phyloP scores from a whole-genome alignment of 2,329 filamentous ascomycete genomes.

The Teratosphaeria epicoccoides region DNA sequence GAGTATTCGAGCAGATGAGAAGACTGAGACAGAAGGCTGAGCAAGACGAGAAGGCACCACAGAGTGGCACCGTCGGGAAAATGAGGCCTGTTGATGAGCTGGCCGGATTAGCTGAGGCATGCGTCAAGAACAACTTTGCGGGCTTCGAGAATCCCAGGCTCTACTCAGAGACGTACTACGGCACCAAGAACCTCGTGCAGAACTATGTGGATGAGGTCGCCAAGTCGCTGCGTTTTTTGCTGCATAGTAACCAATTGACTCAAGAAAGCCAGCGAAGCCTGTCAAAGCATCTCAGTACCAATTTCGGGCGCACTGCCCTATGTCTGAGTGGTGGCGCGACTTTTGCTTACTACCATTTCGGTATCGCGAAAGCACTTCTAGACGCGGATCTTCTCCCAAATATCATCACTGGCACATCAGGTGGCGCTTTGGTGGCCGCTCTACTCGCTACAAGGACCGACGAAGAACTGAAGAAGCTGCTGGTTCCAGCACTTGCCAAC shows the following conservation, averaged over 20 bases:
- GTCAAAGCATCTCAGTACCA: slow-evolving; percentile 81
- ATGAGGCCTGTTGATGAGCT: slow-evolving; percentile 61
- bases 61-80: slow-evolving; percentile 12
- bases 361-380: slow-evolving; percentile 77
- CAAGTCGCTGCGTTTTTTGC: slow-evolving; percentile 55
- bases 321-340: slow-evolving; percentile 88
- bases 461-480: slow-evolving; percentile 72
- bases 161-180: slow-evolving; percentile 97
- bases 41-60: slow-evolving; percentile 43
- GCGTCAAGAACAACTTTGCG: slow-evolving; percentile 95
- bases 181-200: slow-evolving; percentile 91
- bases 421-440: slow-evolving; percentile 79
- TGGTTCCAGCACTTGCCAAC: slow-evolving; percentile 76
- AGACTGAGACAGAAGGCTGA: slow-evolving; percentile 46
- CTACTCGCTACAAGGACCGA: slow-evolving; percentile 83
- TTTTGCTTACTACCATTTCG: slow-evolving; percentile 95
- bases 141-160: slow-evolving; percentile 86
- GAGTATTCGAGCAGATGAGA: slow-evolving; percentile 65
- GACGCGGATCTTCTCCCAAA: slow-evolving; percentile 79
- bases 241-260: slow-evolving; percentile 55
- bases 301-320: slow-evolving; percentile 83
- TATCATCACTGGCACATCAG: slow-evolving; percentile 93
- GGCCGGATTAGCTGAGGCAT: slow-evolving; percentile 68
- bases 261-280: slow-evolving; percentile 65
- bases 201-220: slow-evolving; percentile 79